Evolutionary conservation across 164 flowering plant species (phyloP).

Genomic region (Saururus chinensis): DNA sequence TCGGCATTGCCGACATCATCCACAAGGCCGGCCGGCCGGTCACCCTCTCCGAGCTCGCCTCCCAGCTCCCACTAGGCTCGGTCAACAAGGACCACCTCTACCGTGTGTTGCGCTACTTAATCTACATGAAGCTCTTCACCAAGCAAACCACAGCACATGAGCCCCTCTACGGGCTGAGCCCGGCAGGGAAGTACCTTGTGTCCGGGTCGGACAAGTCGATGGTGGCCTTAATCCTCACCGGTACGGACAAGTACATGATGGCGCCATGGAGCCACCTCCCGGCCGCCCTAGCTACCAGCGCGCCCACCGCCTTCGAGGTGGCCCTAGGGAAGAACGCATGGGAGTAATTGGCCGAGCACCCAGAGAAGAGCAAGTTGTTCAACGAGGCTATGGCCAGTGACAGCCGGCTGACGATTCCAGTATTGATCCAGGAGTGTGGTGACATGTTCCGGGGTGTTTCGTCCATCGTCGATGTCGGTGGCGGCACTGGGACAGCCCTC

Average conservation of each 20-base stretch:
- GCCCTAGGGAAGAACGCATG: slow-evolving; percentile 22
- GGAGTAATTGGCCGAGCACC: slow-evolving; percentile 13
- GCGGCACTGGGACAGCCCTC: slow-evolving; percentile 22
- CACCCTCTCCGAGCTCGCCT: slow-evolving; percentile 17
- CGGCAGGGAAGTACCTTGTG: slow-evolving; percentile 10
- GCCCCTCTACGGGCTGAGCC: slow-evolving; percentile 8
- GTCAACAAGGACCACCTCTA: slow-evolving; percentile 6
- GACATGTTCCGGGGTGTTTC: slow-evolving; percentile 10
- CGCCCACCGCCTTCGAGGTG: slow-evolving; percentile 15
- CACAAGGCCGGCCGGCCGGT: slow-evolving; percentile 32
- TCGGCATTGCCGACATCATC: slow-evolving; percentile 35
- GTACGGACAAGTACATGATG: slow-evolving; percentile 10
- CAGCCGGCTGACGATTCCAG: slow-evolving; percentile 7
- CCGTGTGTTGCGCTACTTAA: slow-evolving; percentile 26
- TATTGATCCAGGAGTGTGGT: slow-evolving; percentile 10
- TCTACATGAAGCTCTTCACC: slow-evolving; percentile 12
- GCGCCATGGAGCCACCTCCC: slow-evolving; percentile 16
- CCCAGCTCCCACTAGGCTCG: slow-evolving; percentile 7
- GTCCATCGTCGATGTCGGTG: slow-evolving; percentile 23
- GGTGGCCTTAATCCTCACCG: slow-evolving; percentile 3
- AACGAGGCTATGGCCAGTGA: slow-evolving; percentile 30
- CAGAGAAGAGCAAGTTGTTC: slow-evolving; percentile 14
- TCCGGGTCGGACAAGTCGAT: slow-evolving; percentile 10
- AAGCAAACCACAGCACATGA: slow-evolving; percentile 1
- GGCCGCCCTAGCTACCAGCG: background rate